phyloP scores from a whole-genome alignment of 805 yeast genomes.

The Geotrichum ghanense region DNA sequence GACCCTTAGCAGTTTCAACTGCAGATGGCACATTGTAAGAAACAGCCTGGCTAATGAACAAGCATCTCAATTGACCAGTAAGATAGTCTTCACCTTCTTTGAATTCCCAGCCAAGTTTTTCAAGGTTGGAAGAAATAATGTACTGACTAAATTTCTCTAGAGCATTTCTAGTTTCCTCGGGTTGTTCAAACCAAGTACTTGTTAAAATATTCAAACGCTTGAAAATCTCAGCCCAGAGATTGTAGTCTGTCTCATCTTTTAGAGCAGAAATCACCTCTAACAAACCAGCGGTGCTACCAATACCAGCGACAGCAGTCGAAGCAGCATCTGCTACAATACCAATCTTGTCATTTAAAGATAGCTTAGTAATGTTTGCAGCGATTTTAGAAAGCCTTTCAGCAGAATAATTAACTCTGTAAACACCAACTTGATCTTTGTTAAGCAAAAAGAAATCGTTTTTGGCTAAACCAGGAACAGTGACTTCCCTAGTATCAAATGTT shows the following conservation, averaged over 20 bases:
- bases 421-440: constrained; percentile 64
- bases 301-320: constrained; percentile 43
- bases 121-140: constrained; percentile 39
- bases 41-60: constrained; percentile 50
- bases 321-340: constrained; percentile 55
- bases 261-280: constrained; percentile 40
- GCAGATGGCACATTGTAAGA: constrained; percentile 38
- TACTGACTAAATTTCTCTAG: constrained; percentile 41
- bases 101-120: constrained; percentile 52
- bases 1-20: constrained; percentile 32
- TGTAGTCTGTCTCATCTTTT: constrained; percentile 37
- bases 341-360: constrained; percentile 48
- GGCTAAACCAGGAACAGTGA: constrained; percentile 10
- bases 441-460: constrained; percentile 33
- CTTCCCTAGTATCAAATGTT: constrained; percentile 12
- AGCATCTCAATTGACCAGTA: constrained; percentile 50
- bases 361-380: constrained; percentile 43
- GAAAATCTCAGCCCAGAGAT: constrained; percentile 44
- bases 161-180: constrained; percentile 31
- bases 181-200: constrained; percentile 32
- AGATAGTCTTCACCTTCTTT: constrained; percentile 45
- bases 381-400: constrained; percentile 61
- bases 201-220: constrained; percentile 31
- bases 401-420: constrained; percentile 62
- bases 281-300: constrained; percentile 36